Percentiles rank a stretch among this genome's conserved stretches.
phyloP scores from a whole-genome alignment of 768 basidiomycete species.

The Dacryopinax primogenitus region DNA sequence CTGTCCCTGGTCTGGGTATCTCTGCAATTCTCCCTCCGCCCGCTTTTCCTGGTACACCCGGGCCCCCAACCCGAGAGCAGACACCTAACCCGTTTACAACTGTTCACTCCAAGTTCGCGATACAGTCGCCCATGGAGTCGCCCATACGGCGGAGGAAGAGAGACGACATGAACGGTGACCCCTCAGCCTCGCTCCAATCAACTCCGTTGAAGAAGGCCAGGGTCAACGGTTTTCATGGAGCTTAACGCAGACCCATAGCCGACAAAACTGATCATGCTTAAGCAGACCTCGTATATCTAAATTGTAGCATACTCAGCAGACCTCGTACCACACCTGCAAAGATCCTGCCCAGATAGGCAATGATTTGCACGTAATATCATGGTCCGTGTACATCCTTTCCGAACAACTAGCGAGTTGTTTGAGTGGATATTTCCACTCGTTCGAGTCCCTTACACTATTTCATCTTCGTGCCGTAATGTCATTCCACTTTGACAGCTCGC shows the following conservation, averaged over 20 bases:
- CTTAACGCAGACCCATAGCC: not conserved
- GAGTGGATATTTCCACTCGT: too few relatives aligned
- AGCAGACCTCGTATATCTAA: not conserved
- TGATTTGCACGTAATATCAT: too few relatives aligned
- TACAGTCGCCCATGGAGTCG: constrained; percentile 1
- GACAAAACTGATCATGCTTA: not conserved
- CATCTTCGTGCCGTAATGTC: not conserved
- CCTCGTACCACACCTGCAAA: not conserved
- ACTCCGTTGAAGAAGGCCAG: not conserved
- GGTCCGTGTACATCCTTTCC: too few relatives aligned
- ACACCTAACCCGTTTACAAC: constrained; percentile 4
- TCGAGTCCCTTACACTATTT: too few relatives aligned
- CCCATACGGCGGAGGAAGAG: not conserved
- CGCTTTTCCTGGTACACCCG: not conserved
- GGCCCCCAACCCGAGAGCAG: not conserved
- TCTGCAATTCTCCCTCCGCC: not conserved
- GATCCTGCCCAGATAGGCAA: too few relatives aligned
- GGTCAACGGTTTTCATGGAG: not conserved
- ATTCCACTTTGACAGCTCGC: not conserved
- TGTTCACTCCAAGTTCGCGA: not conserved
- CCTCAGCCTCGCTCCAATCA: not conserved
- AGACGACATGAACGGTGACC: not conserved
- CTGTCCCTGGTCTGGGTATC: not conserved
- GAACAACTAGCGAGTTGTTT: too few relatives aligned
- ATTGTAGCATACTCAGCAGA: not conserved